These are phyloP conservation scores for Microthyrium microscopicum DNA, from an alignment of 2,329 filamentous ascomycete species.

Conservation along the genomic window DNA sequence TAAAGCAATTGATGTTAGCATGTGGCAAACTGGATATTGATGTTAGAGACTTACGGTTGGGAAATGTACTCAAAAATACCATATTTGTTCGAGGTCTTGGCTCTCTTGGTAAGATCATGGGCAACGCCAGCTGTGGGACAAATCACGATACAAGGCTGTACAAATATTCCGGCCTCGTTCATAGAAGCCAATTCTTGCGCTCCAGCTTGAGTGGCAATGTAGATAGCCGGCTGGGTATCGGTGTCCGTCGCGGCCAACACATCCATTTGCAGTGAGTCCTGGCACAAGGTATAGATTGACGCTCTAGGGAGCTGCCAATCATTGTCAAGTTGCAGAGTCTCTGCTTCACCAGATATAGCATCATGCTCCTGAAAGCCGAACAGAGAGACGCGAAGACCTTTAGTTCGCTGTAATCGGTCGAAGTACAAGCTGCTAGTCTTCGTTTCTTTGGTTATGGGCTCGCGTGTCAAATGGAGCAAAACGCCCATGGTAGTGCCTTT, in stretches of 20 bases:
- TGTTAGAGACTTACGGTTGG: too few relatives aligned
- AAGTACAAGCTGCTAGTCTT: background rate
- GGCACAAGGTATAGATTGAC: background rate
- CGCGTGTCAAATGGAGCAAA: conserved; percentile 5
- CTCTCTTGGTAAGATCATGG: background rate
- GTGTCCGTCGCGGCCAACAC: background rate
- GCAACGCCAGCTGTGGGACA: background rate
- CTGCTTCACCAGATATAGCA: background rate
- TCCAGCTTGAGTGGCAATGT: background rate
- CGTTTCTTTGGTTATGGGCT: background rate
- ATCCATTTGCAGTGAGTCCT: background rate
- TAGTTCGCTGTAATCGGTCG: background rate
- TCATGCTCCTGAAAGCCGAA: background rate
- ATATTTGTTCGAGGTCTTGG: background rate
- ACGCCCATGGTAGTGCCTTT: conserved; percentile 9
- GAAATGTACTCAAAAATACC: background rate
- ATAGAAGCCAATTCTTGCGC: background rate
- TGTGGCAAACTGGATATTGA: too few relatives aligned
- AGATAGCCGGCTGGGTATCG: background rate
- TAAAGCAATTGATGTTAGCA: too few relatives aligned
- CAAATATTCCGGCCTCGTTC: background rate
- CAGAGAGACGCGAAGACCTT: background rate
- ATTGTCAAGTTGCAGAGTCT: background rate
- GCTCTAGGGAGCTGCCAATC: background rate
- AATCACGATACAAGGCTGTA: background rate